These are phyloP conservation scores for Phallus indusiatus DNA, from an alignment of 768 basidiomycete species.

Conservation along the genomic window DNA sequence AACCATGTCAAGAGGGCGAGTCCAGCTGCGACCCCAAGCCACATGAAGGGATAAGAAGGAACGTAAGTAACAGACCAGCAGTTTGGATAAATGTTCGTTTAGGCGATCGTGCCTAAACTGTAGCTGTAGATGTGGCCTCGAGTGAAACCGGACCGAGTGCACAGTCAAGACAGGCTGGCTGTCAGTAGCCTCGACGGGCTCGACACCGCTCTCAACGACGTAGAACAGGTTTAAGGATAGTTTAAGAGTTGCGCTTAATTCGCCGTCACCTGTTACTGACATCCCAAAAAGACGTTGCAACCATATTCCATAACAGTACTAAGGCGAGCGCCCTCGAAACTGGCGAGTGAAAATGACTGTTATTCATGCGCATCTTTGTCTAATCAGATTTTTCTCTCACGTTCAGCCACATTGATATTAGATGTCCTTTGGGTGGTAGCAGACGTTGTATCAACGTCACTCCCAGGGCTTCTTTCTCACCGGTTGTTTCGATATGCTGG, in stretches of 20 bases:
- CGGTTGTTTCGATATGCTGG: conserved; percentile 45
- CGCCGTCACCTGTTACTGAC: neutral
- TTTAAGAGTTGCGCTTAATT: neutral
- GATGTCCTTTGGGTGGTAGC: neutral
- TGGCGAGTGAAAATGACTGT: neutral
- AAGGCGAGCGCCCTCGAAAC: neutral
- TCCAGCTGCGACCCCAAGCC: conserved; percentile 8
- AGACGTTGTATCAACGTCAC: neutral
- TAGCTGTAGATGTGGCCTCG: neutral
- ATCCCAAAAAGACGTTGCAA: neutral
- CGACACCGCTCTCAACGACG: neutral
- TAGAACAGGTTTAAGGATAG: neutral
- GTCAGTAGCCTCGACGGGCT: neutral
- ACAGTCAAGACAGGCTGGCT: neutral
- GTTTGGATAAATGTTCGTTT: neutral
- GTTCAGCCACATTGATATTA: neutral
- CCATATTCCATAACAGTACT: neutral
- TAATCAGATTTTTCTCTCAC: neutral
- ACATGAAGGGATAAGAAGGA: conserved; percentile 1
- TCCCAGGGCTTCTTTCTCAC: conserved; percentile 68
- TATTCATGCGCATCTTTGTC: neutral
- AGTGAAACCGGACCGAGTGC: neutral
- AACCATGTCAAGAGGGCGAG: conserved; percentile 6
- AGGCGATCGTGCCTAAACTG: neutral
- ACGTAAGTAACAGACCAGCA: neutral